Conservation (phyloP, 352 stramenopile species). For the Globisporangium recalcitrans region DNA sequence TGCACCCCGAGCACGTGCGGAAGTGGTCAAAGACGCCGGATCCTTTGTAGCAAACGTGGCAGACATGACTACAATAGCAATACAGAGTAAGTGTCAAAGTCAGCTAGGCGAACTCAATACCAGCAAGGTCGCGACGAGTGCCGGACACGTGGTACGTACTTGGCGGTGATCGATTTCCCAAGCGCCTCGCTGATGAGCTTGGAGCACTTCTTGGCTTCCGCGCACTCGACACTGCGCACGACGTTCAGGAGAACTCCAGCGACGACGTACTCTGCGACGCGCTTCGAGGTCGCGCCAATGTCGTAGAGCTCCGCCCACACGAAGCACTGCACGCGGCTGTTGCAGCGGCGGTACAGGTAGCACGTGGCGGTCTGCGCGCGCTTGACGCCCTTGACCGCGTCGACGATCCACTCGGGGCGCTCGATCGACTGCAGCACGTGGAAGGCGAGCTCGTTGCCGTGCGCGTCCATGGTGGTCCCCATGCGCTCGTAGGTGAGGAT, state of each 20-base stretch:
- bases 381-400: slow-evolving; percentile 48
- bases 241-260: slow-evolving; percentile 33
- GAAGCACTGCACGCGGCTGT: slow-evolving; percentile 37
- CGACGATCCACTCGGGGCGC: too few relatives aligned
- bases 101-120: too few relatives aligned
- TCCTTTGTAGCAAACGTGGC: slow-evolving; percentile 7
- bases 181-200: slow-evolving; percentile 28
- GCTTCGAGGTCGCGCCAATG: slow-evolving; percentile 26
- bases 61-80: too few relatives aligned
- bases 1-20: slow-evolving; percentile 23
- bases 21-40: slow-evolving; percentile 6
- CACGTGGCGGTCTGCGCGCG: slow-evolving; percentile 40
- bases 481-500: too few relatives aligned
- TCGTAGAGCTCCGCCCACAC: slow-evolving; percentile 22
- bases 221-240: slow-evolving; percentile 28
- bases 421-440: too few relatives aligned
- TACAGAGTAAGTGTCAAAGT: too few relatives aligned
- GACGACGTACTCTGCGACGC: slow-evolving; percentile 40
- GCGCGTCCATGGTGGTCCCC: too few relatives aligned
- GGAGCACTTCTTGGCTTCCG: slow-evolving; percentile 39
- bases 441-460: too few relatives aligned
- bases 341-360: slow-evolving; percentile 34
- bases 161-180: too few relatives aligned
- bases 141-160: too few relatives aligned
- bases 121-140: too few relatives aligned